Evolutionary conservation across 805 yeast species (phyloP), one percentile per base, ranked within the genome.

Genomic region (Vanderwaltozyma verrucispora): DNA sequence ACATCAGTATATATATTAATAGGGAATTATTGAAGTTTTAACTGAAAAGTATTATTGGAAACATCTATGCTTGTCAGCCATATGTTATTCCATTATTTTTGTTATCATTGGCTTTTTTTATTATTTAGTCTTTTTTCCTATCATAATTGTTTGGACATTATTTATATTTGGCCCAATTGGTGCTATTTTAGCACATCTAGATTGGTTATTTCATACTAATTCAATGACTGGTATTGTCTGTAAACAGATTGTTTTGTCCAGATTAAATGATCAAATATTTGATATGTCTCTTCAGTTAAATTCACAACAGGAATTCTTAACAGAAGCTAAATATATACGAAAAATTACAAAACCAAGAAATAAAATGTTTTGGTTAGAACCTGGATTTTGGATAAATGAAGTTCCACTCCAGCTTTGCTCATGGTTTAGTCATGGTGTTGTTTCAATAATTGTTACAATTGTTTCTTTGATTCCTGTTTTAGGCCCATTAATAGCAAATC

Each of bases 151-250:
- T 5, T 51, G 51, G 50, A 45, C 52, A 2, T 31, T 51, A 6
- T 15, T 56, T 10, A 30, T 55, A 5, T 36, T 58, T 26, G 64
- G 65, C 1, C 62, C 63, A 6, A 28, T 58, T 31, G 63, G 65
- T 8, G 32, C 54, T 12, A 28, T 53, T 2, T 36, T 56, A 19
- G 58, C 51, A 12, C 54, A 53, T 27, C 36, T 56, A 5, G 61
- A 60, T 35, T 54, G 60, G 53, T 10, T 58, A 4, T 20, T 58
- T 14, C 52, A 54, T 28, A 47, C 59, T 1, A 54, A 51, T 40
- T 45, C 55, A 4, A 28, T 57, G 6, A 47, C 63, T 1, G 38
- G 48, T 14, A 28, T 48, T 8, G 39, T 56, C 23, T 47, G 51
- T 14, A 49, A 51, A 32, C 44, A 46, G 13, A 35, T 59, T 17